These are phyloP conservation scores for Colletotrichum lindemuthianum DNA, from an alignment of 2,329 filamentous ascomycete species.

Conservation along the genomic window DNA sequence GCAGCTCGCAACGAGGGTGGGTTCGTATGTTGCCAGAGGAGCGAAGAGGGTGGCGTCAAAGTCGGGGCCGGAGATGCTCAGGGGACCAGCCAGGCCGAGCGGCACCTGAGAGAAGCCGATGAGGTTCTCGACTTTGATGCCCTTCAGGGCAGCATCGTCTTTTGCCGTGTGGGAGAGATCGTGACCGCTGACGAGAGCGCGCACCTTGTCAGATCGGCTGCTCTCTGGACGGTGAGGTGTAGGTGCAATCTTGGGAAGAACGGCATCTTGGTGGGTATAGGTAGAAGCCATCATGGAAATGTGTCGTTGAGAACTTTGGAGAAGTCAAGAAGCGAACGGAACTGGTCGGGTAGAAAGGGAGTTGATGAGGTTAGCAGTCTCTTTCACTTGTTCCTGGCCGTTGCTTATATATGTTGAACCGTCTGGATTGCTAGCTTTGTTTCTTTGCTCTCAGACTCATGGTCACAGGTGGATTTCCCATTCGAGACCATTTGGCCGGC, in stretches of 20 bases:
- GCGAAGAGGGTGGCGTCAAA: not conserved
- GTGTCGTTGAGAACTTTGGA: too few species aligned
- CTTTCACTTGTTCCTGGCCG: too few species aligned
- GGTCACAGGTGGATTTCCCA: too few species aligned
- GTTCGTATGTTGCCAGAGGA: conserved; percentile 14
- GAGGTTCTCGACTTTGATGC: conserved; percentile 11
- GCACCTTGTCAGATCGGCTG: not conserved
- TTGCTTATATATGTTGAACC: too few species aligned
- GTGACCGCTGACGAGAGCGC: not conserved
- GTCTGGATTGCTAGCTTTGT: too few species aligned
- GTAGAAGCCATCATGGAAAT: too few species aligned
- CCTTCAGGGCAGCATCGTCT: not conserved
- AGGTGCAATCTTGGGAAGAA: not conserved
- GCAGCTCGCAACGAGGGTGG: conserved; percentile 17
- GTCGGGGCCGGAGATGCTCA: not conserved
- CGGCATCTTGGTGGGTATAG: too few species aligned
- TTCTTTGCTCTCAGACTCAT: too few species aligned
- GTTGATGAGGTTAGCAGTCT: too few species aligned
- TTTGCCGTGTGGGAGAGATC: not conserved
- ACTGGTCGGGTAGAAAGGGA: too few species aligned
- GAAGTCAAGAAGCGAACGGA: too few species aligned
- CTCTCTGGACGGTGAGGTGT: not conserved
- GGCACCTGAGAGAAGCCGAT: conserved; percentile 11
- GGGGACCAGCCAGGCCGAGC: conserved; percentile 5
- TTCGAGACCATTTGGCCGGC: too few species aligned